Base-by-base conservation (phyloP, 208 protist species). In the Trypanosoma cruzi region DNA sequence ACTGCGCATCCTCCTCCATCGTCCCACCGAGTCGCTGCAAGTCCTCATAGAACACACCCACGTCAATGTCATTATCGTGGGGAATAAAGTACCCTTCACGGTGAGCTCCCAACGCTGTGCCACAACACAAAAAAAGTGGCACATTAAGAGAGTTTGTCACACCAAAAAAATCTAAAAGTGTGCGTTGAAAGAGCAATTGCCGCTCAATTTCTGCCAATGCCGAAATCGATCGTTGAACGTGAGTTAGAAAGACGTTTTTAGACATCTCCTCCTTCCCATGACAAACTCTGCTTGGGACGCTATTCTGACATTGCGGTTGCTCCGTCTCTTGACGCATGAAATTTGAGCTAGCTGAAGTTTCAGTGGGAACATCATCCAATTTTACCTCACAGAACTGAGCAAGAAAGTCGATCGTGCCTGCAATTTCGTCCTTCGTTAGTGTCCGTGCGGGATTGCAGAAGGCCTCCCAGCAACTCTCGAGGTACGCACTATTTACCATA, bases 21-120 rank as follows among this genome's bases (percentile, higher is more conserved):
- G 49, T 32, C 26, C 13, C 48, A 37, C 71, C 37, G 6, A 75
- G 59, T 18, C 20, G 16, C 16, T 53, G 54, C 22, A 86, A 64
- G 32, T 90, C 82, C 14, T 88, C 57, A 48, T 81, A 82, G 44
- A 94, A 80, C 16, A 97, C 71, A 46, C 93, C 93, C 46, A 97
- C 58, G 48, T 97, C 93, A 40, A 97, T 87, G 65, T 97, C 93
- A 44, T 88, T 80, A 57, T 97, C 93, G 68, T 95, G 82, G 0
- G 79, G 68, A 70, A 97, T 94, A 55, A 97, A 97, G 76, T 80
- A 83, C 1, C 81, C 82, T 34, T 95, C 88, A 14, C 93, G 88
- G 26, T 85, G 82, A 3, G 84, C 90, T 6, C 79, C 93, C 3
- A 97, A 65, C 5, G 93, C 93, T 0, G 93, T 97, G 0, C 93